Evolutionary conservation across 148 eudicot species (phyloP).

Genomic region (Silene uniflora): DNA sequence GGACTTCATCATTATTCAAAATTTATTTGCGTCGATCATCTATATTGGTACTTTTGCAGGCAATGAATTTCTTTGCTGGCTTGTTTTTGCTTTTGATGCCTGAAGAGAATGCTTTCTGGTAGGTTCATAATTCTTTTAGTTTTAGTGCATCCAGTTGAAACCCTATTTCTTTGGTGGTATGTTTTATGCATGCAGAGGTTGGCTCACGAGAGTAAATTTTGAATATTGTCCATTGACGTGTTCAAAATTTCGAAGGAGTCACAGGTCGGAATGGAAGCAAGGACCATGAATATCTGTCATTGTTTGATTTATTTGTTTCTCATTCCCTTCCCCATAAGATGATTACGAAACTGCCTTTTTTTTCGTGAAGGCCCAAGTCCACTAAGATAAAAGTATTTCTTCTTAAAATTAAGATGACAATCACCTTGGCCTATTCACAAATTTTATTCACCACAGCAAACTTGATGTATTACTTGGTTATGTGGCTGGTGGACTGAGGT

Average conservation of each 20-base stretch:
- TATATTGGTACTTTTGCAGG: slow-evolving; percentile 46
- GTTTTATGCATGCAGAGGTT: not conserved
- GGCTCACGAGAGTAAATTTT: not conserved
- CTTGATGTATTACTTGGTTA: not conserved
- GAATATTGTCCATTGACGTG: not conserved
- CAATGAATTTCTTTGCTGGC: slow-evolving; percentile 98
- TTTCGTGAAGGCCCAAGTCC: not conserved
- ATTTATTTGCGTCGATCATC: not conserved
- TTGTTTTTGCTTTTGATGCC: slow-evolving; percentile 91
- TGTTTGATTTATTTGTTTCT: no score
- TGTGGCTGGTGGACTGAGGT: no score
- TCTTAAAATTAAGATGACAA: not conserved
- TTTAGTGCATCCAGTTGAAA: slow-evolving; percentile 4
- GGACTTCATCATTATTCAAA: not conserved
- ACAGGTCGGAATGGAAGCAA: no score
- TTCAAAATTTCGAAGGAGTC: no score
- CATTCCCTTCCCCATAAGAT: no score
- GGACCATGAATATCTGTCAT: no score
- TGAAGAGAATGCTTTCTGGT: slow-evolving; percentile 99
- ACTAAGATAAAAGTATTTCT: not conserved
- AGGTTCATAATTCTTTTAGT: slow-evolving; percentile 24
- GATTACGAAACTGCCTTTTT: no score
- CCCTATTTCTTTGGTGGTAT: not conserved
- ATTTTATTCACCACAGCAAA: not conserved
- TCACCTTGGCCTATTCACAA: not conserved